Base-by-base conservation (phyloP, 371 early-diverging fungal species). In the Basidiobolus heterosporus region DNA sequence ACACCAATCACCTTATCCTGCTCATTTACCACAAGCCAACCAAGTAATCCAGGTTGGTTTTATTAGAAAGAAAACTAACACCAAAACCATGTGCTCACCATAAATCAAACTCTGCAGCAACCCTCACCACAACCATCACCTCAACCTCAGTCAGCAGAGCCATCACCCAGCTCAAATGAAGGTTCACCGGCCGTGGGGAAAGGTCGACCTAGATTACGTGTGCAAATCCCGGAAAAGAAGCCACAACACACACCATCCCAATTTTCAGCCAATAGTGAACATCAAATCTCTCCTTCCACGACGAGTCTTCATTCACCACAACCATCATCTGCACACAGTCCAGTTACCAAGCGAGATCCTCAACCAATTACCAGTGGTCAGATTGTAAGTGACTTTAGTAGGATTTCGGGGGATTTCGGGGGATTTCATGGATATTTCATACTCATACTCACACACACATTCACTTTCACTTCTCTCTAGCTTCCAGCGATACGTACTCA, bases 211-310 rank as follows among this genome's bases (percentile, higher is more conserved):
- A 72, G 66, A 44, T 44, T 72, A 36, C 62, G 73, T 41, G 66
- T 72, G 2, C 68, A 66, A 21, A 72, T 72, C 44, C 68, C 73
- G 15, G 65, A 60, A 9, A 46, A 45, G 13, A 46, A 38, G 4
- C 30, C 30, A 30, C 30, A 30, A 30, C 30, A 30, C 30, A 30
- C 30, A 5, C 30, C 30, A 9, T 30, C 30, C 30, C 30, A 30
- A 9, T 30, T 30, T 9, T 30, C 30, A 53, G 16, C 56, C 59
- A 36, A 49, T 56, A 49, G 45, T 56, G 21, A 38, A 50, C 7
- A 53, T 54, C 4, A 60, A 57, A 52, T 14, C 36, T 36, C 17
- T 51, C 17, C 35, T 58, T 11, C 51, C 51, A 18, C 35, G 24
- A 18, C 40, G 17, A 40, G 7, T 13, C 35, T 35, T 6, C 14